Percentiles rank a stretch among this genome's conserved stretches.
phyloP scores from a whole-genome alignment of 2,329 filamentous ascomycete species.

The Venturia oleaginea region DNA sequence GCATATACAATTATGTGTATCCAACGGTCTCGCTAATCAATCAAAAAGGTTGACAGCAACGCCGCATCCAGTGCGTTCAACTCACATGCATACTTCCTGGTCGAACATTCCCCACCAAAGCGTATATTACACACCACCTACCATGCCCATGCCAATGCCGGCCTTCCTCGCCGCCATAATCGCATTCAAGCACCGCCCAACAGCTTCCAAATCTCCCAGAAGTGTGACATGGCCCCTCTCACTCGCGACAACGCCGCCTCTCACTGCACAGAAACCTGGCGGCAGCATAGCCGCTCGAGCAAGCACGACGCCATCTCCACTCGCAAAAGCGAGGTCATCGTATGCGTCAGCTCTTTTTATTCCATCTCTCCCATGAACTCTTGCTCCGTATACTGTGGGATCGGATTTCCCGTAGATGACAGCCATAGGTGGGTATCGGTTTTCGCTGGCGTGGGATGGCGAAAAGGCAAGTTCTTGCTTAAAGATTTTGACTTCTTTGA shows the following conservation, averaged over 20 bases:
- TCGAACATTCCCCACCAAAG: not conserved
- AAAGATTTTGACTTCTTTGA: slow-evolving; percentile 64
- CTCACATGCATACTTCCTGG: not conserved
- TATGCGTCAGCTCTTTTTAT: slow-evolving; percentile 73
- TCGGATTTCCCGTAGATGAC: slow-evolving; percentile 81
- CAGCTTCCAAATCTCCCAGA: slow-evolving; percentile 72
- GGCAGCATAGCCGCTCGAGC: slow-evolving; percentile 81
- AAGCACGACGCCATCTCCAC: slow-evolving; percentile 82
- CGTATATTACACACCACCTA: not conserved
- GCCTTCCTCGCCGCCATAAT: slow-evolving; percentile 59
- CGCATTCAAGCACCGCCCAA: slow-evolving; percentile 64
- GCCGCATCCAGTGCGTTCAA: not conserved
- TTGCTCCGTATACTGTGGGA: slow-evolving; percentile 75
- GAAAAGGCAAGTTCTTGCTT: slow-evolving; percentile 62
- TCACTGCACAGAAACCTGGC: slow-evolving; percentile 63
- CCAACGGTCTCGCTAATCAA: not conserved
- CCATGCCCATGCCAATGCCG: slow-evolving; percentile 52
- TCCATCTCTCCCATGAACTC: slow-evolving; percentile 61
- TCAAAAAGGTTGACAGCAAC: not conserved
- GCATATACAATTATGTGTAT: not conserved
- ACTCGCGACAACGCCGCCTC: slow-evolving; percentile 65
- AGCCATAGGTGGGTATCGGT: slow-evolving; percentile 71
- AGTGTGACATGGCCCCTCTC: slow-evolving; percentile 83
- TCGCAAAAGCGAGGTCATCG: slow-evolving; percentile 77
- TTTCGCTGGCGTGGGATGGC: slow-evolving; percentile 50